A percentile compares a stretch with the other conserved stretches of the same genome.
phyloP scores from a whole-genome alignment of 1,139 yeast species.

The Eremothecium sinecaudum region DNA sequence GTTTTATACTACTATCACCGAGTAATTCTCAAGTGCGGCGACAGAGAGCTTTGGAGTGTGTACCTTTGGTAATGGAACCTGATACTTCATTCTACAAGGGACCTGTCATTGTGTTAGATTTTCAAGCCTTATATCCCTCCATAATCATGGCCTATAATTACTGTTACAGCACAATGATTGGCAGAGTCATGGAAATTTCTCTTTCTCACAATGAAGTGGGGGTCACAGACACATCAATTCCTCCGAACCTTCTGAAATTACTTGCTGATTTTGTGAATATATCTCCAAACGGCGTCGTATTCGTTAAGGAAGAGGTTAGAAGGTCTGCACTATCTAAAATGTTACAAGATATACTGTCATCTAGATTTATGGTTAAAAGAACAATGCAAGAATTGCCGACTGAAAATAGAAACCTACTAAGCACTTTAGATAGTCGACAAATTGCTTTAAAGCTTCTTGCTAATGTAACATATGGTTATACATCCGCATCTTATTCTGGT shows the following conservation, averaged over 20 bases:
- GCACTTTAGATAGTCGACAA: conserved; percentile 49
- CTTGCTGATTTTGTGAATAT: conserved; percentile 48
- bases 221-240: conserved; percentile 40
- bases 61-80: conserved; percentile 91
- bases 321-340: conserved; percentile 72
- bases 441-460: conserved; percentile 83
- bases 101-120: conserved; percentile 82
- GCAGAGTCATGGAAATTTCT: conserved; percentile 49
- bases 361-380: conserved; percentile 67
- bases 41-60: conserved; percentile 78
- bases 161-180: conserved; percentile 81
- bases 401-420: conserved; percentile 42
- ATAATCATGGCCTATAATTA: conserved; percentile 85
- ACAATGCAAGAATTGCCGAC: conserved; percentile 48
- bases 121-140: conserved; percentile 90
- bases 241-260: conserved; percentile 47
- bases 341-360: conserved; percentile 72
- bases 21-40: conserved; percentile 70
- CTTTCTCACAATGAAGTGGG: conserved; percentile 46
- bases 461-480: conserved; percentile 90
- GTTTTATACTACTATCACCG: conserved; percentile 66
- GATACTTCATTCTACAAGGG: conserved; percentile 74
- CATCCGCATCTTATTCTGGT: conserved; percentile 91
- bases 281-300: conserved; percentile 83
- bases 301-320: conserved; percentile 55